Conservation (phyloP, 140 eudicot species). For the Erigeron philadelphicus region DNA sequence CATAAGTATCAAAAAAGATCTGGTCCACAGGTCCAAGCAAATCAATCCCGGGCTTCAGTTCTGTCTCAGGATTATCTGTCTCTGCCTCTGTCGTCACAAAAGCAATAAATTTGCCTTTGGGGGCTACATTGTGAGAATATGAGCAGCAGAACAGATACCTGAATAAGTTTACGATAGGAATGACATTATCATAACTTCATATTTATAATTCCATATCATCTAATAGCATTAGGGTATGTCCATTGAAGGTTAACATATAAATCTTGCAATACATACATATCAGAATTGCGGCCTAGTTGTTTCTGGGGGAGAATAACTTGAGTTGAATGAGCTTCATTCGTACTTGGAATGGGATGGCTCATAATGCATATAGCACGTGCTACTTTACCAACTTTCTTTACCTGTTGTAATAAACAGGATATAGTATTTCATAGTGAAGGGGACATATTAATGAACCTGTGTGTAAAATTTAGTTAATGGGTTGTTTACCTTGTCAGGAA, state of each 20-base stretch:
- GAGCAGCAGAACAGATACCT: conserved; percentile 83
- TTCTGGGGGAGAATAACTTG: conserved; percentile 71
- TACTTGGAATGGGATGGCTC: conserved; percentile 66
- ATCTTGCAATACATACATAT: conserved; percentile 47
- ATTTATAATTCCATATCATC: background rate
- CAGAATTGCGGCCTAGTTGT: conserved; percentile 68
- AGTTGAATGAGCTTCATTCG: conserved; percentile 58
- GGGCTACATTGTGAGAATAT: conserved; percentile 65
- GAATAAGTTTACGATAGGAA: conserved; percentile 6
- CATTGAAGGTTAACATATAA: conserved; percentile 11
- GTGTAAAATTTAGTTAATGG: background rate
- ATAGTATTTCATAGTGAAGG: conserved; percentile 4
- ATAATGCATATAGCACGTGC: conserved; percentile 77
- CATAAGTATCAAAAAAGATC: conserved; percentile 62
- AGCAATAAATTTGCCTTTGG: conserved; percentile 70
- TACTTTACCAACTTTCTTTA: conserved; percentile 58
- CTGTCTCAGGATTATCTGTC: conserved; percentile 54
- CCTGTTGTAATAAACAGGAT: conserved; percentile 37
- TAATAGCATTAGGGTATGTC: background rate
- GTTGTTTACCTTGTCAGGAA: conserved; percentile 52
- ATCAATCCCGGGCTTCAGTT: conserved; percentile 65
- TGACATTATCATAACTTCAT: conserved; percentile 2
- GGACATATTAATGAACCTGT: background rate
- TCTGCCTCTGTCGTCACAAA: conserved; percentile 76
- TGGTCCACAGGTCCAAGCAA: conserved; percentile 71